Evolutionary conservation across 208 protist genomes (phyloP).

Genomic region (Polymyxa betae): DNA sequence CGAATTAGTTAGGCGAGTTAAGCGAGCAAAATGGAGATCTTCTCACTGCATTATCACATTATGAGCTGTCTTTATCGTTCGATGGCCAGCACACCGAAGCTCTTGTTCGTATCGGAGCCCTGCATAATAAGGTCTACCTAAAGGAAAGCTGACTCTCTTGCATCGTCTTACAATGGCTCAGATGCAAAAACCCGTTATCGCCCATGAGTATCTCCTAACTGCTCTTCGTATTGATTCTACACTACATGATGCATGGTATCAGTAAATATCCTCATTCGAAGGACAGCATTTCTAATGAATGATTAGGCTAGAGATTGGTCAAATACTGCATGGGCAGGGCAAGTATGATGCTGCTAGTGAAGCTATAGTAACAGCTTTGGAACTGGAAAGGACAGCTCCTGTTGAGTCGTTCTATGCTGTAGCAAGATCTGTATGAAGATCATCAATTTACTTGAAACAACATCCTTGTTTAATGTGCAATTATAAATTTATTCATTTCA

Average conservation of each 20-base stretch:
- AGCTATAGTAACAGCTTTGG: background rate
- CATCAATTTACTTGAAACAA: too few species aligned
- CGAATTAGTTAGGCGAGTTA: too few species aligned
- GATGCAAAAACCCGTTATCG: background rate
- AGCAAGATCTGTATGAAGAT: too few species aligned
- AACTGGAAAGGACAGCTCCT: background rate
- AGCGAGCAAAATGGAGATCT: background rate
- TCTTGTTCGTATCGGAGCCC: background rate
- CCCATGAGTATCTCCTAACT: background rate
- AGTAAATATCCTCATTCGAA: background rate
- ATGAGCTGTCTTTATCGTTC: background rate
- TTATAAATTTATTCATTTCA: too few species aligned
- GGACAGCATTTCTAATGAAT: background rate
- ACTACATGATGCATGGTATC: background rate
- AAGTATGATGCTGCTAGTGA: background rate
- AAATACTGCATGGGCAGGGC: background rate
- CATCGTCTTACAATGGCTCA: background rate
- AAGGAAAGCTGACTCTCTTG: background rate
- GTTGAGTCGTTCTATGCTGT: background rate
- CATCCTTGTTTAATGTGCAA: too few species aligned
- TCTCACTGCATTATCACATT: background rate
- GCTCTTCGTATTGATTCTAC: background rate
- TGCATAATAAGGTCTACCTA: background rate
- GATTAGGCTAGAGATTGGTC: background rate
- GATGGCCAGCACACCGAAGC: background rate